phyloP scores from a whole-genome alignment of 768 basidiomycete species.

The Epithele typhae region DNA sequence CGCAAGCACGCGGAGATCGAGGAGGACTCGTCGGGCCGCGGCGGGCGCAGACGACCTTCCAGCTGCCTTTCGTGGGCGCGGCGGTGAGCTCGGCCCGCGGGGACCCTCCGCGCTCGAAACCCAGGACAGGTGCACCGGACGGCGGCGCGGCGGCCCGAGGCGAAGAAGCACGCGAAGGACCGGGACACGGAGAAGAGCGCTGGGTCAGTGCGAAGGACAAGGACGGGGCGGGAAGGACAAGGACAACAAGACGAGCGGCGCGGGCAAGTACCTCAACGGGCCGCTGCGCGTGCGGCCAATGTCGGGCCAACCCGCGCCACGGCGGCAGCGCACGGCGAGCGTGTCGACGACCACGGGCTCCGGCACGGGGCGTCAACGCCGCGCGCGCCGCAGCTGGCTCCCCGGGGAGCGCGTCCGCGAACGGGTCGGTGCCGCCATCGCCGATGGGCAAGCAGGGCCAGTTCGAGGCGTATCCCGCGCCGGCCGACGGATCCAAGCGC shows the following conservation, averaged over 20 bases:
- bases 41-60: conserved; percentile 28
- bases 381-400: too few species aligned
- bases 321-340: conserved; percentile 11
- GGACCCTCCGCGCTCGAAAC: conserved; percentile 5
- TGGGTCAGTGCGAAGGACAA: neutral
- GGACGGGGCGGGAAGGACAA: conserved; percentile 17
- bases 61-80: conserved; percentile 39
- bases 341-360: conserved; percentile 12
- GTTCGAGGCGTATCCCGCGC: too few species aligned
- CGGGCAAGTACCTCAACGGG: conserved; percentile 34
- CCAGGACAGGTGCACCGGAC: conserved; percentile 7
- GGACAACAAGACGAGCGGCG: conserved; percentile 19
- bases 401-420: too few species aligned
- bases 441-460: too few species aligned
- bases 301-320: conserved; percentile 25
- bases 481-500: too few species aligned
- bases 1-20: conserved; percentile 40
- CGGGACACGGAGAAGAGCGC: neutral
- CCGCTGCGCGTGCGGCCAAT: conserved; percentile 43
- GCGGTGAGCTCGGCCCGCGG: conserved; percentile 27
- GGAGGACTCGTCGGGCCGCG: conserved; percentile 11
- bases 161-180: conserved; percentile 20
- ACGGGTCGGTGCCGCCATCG: too few species aligned
- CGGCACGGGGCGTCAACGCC: too few species aligned
- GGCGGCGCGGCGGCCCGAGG: conserved; percentile 11